These are phyloP conservation scores for Setaria viridis DNA, from an alignment of 202 grass and related monocot genomes.

Conservation along the genomic window DNA sequence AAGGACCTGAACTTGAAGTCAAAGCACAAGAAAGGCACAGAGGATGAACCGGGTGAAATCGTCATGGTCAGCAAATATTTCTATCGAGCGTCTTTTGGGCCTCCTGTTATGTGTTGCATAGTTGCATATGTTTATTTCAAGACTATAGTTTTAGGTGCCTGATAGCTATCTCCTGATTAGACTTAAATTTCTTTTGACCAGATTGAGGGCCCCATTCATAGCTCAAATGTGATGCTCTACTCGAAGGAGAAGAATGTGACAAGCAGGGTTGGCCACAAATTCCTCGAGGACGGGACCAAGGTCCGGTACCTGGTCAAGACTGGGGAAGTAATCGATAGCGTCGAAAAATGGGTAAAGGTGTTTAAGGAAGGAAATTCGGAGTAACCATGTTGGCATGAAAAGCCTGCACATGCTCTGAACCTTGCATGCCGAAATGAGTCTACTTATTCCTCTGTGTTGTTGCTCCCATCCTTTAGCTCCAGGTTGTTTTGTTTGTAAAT, in stretches of 20 bases:
- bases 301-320: constrained; percentile 90
- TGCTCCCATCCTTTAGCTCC: neutral
- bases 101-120: neutral
- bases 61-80: constrained; percentile 63
- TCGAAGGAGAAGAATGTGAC: constrained; percentile 84
- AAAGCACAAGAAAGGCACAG: constrained; percentile 92
- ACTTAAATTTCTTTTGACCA: constrained; percentile 39
- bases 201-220: constrained; percentile 94
- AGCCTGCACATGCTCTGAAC: constrained; percentile 10
- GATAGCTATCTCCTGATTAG: constrained; percentile 14
- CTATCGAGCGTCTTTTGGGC: neutral
- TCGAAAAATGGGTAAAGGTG: constrained; percentile 75
- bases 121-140: neutral
- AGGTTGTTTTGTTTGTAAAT: constrained; percentile 47
- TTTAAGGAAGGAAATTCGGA: constrained; percentile 74
- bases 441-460: constrained; percentile 15
- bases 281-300: constrained; percentile 85
- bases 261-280: constrained; percentile 85
- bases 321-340: constrained; percentile 77
- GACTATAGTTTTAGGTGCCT: constrained; percentile 5
- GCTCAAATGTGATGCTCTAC: constrained; percentile 98
- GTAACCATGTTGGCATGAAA: constrained; percentile 8
- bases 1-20: constrained; percentile 97
- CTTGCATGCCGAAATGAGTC: constrained; percentile 33
- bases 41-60: constrained; percentile 88